Percentiles rank a stretch among this genome's conserved stretches.
phyloP scores from a whole-genome alignment of 1,284 basidiomycete species.

The Golubevia pallescens region DNA sequence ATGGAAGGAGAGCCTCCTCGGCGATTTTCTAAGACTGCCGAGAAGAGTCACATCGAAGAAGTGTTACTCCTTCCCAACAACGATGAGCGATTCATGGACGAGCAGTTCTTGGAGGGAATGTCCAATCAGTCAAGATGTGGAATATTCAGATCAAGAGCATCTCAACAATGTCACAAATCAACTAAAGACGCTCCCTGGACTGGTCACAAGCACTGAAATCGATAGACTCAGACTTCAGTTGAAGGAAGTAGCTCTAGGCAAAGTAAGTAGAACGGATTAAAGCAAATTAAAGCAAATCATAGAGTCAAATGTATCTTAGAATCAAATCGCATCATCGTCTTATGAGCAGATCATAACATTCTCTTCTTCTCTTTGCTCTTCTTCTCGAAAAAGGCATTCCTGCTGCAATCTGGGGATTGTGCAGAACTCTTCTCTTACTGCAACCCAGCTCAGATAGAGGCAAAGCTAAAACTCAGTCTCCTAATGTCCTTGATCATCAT shows the following conservation, averaged over 20 bases:
- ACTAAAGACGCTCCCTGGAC: slow-evolving; percentile 49
- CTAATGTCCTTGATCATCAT: slow-evolving; percentile 94
- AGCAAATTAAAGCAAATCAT: background rate
- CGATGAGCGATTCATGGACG: slow-evolving; percentile 12
- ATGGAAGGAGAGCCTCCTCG: too few relatives aligned
- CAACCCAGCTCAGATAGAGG: slow-evolving; percentile 87
- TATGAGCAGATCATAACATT: slow-evolving; percentile 5
- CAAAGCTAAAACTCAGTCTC: slow-evolving; percentile 90
- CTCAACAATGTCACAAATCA: slow-evolving; percentile 33
- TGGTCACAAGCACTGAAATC: slow-evolving; percentile 53
- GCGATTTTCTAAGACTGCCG: too few relatives aligned
- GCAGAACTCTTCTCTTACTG: slow-evolving; percentile 71
- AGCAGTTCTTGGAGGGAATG: slow-evolving; percentile 39
- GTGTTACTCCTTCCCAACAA: too few relatives aligned
- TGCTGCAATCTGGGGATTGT: slow-evolving; percentile 95
- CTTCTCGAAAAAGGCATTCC: slow-evolving; percentile 74
- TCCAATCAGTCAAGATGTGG: slow-evolving; percentile 52
- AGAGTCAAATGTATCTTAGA: background rate
- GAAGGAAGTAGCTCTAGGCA: slow-evolving; percentile 47
- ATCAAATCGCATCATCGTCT: slow-evolving; percentile 1
- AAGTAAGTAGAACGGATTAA: slow-evolving; percentile 4
- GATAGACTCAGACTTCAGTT: slow-evolving; percentile 50
- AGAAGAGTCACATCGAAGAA: too few relatives aligned
- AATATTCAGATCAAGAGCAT: slow-evolving; percentile 23
- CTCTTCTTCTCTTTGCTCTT: slow-evolving; percentile 2